These are phyloP conservation scores for Ambrosiella cleistominuta DNA, from an alignment of 2,329 filamentous ascomycete genomes.

Conservation along the genomic window DNA sequence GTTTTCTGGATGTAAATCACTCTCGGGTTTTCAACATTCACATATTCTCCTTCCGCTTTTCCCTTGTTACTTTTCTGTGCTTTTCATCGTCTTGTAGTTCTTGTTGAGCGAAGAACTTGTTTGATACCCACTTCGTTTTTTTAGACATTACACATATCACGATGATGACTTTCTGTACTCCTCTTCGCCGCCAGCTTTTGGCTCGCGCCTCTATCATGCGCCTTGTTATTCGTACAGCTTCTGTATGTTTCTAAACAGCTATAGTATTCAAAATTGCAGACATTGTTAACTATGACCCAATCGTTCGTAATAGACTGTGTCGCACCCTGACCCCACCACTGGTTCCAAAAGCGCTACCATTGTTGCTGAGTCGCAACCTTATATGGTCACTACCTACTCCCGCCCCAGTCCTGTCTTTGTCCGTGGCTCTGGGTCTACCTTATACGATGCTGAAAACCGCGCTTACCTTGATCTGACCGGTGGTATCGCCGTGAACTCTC, in stretches of 20 bases:
- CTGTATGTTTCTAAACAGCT: conserved; percentile 16
- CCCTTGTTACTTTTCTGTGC: background rate
- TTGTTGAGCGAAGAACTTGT: background rate
- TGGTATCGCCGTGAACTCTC: conserved; percentile 84
- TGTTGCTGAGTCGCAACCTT: conserved; percentile 59
- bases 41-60: background rate
- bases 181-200: conserved; percentile 24
- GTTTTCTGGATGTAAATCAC: too few relatives aligned
- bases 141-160: background rate
- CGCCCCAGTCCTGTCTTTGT: conserved; percentile 81
- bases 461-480: conserved; percentile 89
- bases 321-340: conserved; percentile 54
- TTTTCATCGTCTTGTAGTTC: background rate
- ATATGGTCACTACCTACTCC: conserved; percentile 91
- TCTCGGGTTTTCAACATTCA: too few relatives aligned
- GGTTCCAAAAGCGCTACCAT: conserved; percentile 61
- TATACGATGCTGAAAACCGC: conserved; percentile 80
- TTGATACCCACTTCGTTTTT: conserved; percentile 1
- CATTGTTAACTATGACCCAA: background rate
- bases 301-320: conserved; percentile 18
- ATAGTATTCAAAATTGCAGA: background rate
- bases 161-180: conserved; percentile 25
- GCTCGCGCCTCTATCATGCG: conserved; percentile 18
- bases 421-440: conserved; percentile 66
- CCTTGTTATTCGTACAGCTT: conserved; percentile 21